phyloP scores from a whole-genome alignment of 805 yeast genomes.

The Yarrowia sp. region DNA sequence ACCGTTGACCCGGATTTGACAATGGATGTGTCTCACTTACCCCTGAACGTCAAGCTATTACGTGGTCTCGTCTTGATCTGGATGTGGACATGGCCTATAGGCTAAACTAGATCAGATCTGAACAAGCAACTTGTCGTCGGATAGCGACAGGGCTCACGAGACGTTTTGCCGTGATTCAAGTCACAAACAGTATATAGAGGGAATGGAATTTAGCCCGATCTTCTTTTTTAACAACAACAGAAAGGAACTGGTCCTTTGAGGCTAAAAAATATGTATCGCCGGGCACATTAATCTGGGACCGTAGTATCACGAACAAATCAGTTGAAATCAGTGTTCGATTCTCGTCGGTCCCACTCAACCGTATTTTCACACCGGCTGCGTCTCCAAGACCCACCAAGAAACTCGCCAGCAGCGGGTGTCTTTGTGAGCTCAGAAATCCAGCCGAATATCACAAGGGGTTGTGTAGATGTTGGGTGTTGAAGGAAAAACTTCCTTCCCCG shows the following conservation, averaged over 20 bases:
- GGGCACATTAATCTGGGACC: conserved; percentile 32
- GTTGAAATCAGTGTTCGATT: conserved; percentile 6
- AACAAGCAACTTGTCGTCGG: too few relatives aligned
- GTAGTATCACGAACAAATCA: conserved; percentile 31
- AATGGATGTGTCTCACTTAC: too few relatives aligned
- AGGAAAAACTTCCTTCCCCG: not conserved
- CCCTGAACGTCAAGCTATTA: too few relatives aligned
- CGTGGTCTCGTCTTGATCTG: too few relatives aligned
- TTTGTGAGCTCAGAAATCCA: too few relatives aligned
- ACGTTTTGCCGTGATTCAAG: too few relatives aligned
- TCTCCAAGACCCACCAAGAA: not conserved
- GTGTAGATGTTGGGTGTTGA: not conserved
- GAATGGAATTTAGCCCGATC: conserved; percentile 31
- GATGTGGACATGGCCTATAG: too few relatives aligned
- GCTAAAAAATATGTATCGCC: conserved; percentile 34
- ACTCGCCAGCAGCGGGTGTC: not conserved
- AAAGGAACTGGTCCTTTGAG: conserved; percentile 26
- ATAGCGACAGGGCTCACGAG: too few relatives aligned
- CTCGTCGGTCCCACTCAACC: not conserved
- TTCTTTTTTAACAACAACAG: conserved; percentile 34
- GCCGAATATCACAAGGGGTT: too few relatives aligned
- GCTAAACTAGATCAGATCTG: too few relatives aligned
- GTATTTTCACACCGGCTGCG: not conserved
- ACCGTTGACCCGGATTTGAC: too few relatives aligned
- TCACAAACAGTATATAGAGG: too few relatives aligned